Base-by-base conservation (phyloP, 179 eudicot species). In the Beta macrorhiza region DNA sequence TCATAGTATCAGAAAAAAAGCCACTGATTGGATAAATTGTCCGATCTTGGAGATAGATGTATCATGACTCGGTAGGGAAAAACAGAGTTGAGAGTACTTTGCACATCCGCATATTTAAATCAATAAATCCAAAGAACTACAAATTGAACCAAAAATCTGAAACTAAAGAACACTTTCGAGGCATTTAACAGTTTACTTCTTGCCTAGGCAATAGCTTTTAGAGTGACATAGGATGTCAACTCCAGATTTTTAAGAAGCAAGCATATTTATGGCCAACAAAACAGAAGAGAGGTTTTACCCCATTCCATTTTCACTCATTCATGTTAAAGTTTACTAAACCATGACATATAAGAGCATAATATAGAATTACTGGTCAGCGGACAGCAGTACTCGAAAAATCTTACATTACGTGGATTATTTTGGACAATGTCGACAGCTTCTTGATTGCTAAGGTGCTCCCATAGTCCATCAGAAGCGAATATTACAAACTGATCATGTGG, bases 371-470 rank as follows among this genome's bases (percentile, higher is more conserved):
- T 51, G 53, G 47, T 62, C 42, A 37, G 42, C 42, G 52, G 52
- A 5, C 52, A 5, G 52, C 52, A 49, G 52, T 1, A 70, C 2
- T 81, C 22, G 67, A 58, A 80, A 37, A 67, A 78, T 25, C 97
- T 91, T 92, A 95, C 98, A 55, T 80, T 91, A 56, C 84, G 92
- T 9, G 93, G 95, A 80, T 89, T 89, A 78, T 91, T 92, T 88
- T 91, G 97, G 79, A 95, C 94, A 42, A 93, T 82, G 85, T 92
- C 92, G 69, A 92, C 97, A 52, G 97, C 97, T 83, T 93, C 93
- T 82, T 95, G 97, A 86, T 95, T 95, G 87, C 83, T 92, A 78
- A 95, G 90, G 87, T 95, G 97, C 89, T 95, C 98, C 98, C 98
- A 95, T 20, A 95, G 89, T 68, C 98, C 98, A 84, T 95, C 98